These are phyloP conservation scores for Fusarium sp. DNA, from an alignment of 2,329 filamentous ascomycete species.

Conservation along the genomic window DNA sequence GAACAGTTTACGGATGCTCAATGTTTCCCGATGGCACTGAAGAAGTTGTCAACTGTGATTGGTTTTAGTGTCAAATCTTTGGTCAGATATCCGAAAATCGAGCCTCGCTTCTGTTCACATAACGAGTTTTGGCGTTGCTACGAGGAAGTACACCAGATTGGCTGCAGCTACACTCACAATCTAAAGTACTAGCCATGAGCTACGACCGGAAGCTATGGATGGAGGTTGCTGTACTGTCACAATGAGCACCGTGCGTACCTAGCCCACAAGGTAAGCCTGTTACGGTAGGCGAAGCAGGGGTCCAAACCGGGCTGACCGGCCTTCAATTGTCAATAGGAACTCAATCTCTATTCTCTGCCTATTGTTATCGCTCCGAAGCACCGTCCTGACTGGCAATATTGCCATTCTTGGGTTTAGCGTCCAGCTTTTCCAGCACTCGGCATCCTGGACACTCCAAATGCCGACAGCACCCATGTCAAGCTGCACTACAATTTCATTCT, in stretches of 20 bases:
- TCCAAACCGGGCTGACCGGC: slow-evolving; percentile 29
- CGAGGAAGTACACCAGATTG: too few relatives aligned
- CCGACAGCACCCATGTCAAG: slow-evolving; percentile 13
- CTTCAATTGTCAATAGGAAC: slow-evolving; percentile 38
- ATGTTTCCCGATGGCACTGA: not conserved
- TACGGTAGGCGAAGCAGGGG: slow-evolving; percentile 23
- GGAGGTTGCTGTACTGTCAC: slow-evolving; percentile 11
- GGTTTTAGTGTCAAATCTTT: not conserved
- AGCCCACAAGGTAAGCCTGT: slow-evolving; percentile 7
- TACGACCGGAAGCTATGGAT: not conserved
- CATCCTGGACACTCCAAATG: slow-evolving; percentile 16
- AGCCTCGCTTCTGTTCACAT: not conserved
- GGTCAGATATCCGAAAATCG: not conserved
- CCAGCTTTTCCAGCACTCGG: slow-evolving; percentile 10
- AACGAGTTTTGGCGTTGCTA: not conserved
- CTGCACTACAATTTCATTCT: slow-evolving; percentile 6
- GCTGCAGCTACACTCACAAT: not conserved
- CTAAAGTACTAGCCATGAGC: not conserved
- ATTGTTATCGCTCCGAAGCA: slow-evolving; percentile 20
- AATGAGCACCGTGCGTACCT: slow-evolving; percentile 29
- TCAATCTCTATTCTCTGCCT: slow-evolving; percentile 18
- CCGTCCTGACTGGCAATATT: not conserved
- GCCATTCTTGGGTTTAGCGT: not conserved
- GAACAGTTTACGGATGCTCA: not conserved
- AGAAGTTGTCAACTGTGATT: not conserved